Evolutionary conservation across 148 eudicot genomes (phyloP).

Genomic region (Linanthus parryae): DNA sequence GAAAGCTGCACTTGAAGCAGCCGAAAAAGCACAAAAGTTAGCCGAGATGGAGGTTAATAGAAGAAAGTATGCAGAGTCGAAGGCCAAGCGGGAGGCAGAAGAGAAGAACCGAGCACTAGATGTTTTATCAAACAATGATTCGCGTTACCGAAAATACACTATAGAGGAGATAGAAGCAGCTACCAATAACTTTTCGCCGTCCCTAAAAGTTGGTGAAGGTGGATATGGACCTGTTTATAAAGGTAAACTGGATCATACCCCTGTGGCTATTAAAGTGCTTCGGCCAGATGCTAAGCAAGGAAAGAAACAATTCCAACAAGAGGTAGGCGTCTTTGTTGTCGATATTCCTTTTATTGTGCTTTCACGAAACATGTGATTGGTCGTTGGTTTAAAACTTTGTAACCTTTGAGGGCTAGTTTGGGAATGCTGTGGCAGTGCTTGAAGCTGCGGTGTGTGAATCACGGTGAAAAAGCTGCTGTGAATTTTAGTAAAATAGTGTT

Average conservation of each 20-base stretch:
- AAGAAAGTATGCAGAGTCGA: slow-evolving; percentile 55
- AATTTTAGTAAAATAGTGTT: too few relatives aligned
- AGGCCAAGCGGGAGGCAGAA: slow-evolving; percentile 51
- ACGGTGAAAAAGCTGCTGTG: too few relatives aligned
- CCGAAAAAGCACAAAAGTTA: slow-evolving; percentile 63
- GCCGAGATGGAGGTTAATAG: slow-evolving; percentile 73
- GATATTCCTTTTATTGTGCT: not conserved
- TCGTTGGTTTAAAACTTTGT: too few relatives aligned
- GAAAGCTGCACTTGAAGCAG: slow-evolving; percentile 79
- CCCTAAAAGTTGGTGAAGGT: slow-evolving; percentile 73
- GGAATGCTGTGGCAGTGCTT: too few relatives aligned
- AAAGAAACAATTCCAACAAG: slow-evolving; percentile 68
- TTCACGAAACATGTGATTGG: too few relatives aligned
- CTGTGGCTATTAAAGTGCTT: slow-evolving; percentile 75
- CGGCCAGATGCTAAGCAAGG: slow-evolving; percentile 85
- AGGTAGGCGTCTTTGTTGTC: slow-evolving; percentile 18
- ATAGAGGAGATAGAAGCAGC: slow-evolving; percentile 77
- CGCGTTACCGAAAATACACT: slow-evolving; percentile 59
- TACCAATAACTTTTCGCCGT: slow-evolving; percentile 40
- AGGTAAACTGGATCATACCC: slow-evolving; percentile 78
- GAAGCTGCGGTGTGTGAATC: too few relatives aligned
- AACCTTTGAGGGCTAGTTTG: too few relatives aligned
- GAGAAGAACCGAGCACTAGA: slow-evolving; percentile 53
- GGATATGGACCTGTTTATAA: slow-evolving; percentile 87
- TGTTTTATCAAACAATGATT: slow-evolving; percentile 40